Evolutionary conservation across 768 basidiomycete species (phyloP).

Genomic region (Tulasnella sp.): DNA sequence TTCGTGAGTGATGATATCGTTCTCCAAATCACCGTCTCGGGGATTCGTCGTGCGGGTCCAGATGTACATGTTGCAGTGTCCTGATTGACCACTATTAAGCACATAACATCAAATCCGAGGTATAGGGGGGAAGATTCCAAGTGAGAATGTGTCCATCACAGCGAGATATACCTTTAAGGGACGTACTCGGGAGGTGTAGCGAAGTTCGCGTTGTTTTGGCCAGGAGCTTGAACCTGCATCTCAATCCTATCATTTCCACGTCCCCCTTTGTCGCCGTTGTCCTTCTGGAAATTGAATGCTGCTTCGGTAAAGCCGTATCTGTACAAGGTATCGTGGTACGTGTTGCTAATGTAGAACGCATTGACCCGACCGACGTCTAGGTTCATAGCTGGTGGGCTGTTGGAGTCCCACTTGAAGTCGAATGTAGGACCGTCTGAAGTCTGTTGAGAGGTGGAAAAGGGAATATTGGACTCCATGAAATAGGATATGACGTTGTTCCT

Average conservation of each 20-base stretch:
- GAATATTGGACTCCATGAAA: too few species aligned
- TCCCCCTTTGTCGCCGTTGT: conserved; percentile 54
- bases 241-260: conserved; percentile 36
- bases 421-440: not conserved
- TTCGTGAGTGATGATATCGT: conserved; percentile 32
- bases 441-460: too few species aligned
- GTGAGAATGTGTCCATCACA: too few species aligned
- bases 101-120: too few species aligned
- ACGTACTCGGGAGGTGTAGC: conserved; percentile 35
- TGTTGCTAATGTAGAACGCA: conserved; percentile 58
- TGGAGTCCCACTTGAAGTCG: not conserved
- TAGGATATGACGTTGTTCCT: not conserved
- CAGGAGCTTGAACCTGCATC: conserved; percentile 34
- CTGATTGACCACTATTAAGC: not conserved
- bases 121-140: not conserved
- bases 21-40: conserved; percentile 43
- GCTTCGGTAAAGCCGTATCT: conserved; percentile 43
- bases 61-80: not conserved
- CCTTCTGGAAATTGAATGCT: conserved; percentile 58
- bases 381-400: conserved; percentile 39
- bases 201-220: conserved; percentile 43
- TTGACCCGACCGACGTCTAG: conserved; percentile 52
- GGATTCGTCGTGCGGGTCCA: conserved; percentile 30
- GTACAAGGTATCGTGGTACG: conserved; percentile 42
- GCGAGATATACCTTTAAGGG: too few species aligned